Evolutionary conservation across 192 early-diverging fungal genomes (phyloP).

Genomic region (Gaertneriomyces semiglobifer): DNA sequence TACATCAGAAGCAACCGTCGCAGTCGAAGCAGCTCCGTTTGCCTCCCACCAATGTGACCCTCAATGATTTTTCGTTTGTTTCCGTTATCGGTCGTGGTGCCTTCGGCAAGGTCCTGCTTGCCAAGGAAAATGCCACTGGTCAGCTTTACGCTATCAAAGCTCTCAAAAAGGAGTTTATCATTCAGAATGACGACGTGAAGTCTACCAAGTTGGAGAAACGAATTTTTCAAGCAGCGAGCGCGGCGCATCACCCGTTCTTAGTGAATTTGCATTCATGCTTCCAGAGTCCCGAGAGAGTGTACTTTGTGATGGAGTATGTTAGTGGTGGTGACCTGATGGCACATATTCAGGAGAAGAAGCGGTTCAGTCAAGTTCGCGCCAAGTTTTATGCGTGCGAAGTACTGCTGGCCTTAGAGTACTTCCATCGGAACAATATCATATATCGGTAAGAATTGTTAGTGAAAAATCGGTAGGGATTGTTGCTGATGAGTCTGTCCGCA

Average conservation of each 20-base stretch:
- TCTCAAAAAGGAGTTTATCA: conserved; percentile 91
- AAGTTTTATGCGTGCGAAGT: conserved; percentile 98
- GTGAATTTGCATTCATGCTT: conserved; percentile 95
- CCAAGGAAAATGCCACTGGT: conserved; percentile 75
- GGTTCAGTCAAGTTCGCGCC: conserved; percentile 82
- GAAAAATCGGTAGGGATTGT: background rate
- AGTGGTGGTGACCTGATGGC: conserved; percentile 97
- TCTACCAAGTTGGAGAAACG: conserved; percentile 71
- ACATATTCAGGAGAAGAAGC: conserved; percentile 86
- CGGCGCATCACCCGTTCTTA: conserved; percentile 88
- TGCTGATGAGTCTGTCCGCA: conserved; percentile 11
- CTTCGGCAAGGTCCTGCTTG: conserved; percentile 99
- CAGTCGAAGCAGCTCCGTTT: conserved; percentile 1
- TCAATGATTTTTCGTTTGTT: conserved; percentile 57
- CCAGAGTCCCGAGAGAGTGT: conserved; percentile 86
- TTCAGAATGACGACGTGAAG: conserved; percentile 95
- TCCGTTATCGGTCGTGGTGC: conserved; percentile 94
- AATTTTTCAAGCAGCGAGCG: conserved; percentile 85
- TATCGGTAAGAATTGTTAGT: conserved; percentile 55
- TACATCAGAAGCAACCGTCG: too few species aligned
- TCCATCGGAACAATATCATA: conserved; percentile 90
- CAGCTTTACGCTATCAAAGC: conserved; percentile 95
- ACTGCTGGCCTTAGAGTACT: conserved; percentile 88
- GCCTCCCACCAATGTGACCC: conserved; percentile 33
- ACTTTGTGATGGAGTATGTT: conserved; percentile 99